A percentile compares a stretch with the other conserved stretches of the same genome.
These are phyloP conservation scores for Linderina pennispora DNA, from an alignment of 192 early-diverging fungal genomes.

Conservation along the genomic window DNA sequence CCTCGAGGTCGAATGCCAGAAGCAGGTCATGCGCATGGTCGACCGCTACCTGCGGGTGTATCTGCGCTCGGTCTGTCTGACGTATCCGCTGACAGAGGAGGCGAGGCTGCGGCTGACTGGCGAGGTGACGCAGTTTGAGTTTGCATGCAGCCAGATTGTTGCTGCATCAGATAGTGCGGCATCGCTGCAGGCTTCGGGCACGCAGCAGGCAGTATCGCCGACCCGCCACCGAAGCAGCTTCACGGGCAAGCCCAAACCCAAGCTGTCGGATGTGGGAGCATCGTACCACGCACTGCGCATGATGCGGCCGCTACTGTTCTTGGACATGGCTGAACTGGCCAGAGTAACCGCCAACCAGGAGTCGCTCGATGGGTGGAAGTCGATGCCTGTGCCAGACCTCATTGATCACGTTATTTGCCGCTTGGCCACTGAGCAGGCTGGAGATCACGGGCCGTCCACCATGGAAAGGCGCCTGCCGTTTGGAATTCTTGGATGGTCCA, in stretches of 20 bases:
- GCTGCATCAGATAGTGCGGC: not conserved
- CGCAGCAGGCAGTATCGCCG: too few relatives aligned
- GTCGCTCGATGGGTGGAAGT: not conserved
- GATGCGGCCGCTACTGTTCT: slow-evolving; percentile 32
- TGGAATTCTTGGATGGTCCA: slow-evolving; percentile 5
- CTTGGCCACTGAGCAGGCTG: slow-evolving; percentile 11
- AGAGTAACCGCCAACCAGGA: not conserved
- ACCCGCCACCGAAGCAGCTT: too few relatives aligned
- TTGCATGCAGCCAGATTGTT: slow-evolving; percentile 27
- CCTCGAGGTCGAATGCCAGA: slow-evolving; percentile 1
- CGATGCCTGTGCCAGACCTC: slow-evolving; percentile 5
- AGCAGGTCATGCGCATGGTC: slow-evolving; percentile 4
- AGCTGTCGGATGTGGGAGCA: slow-evolving; percentile 5
- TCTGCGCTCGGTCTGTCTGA: slow-evolving; percentile 3
- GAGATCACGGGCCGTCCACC: not conserved
- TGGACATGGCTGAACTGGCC: slow-evolving; percentile 5
- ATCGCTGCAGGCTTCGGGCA: not conserved
- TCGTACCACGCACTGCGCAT: slow-evolving; percentile 12
- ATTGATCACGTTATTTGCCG: slow-evolving; percentile 15
- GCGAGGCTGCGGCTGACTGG: slow-evolving; percentile 18
- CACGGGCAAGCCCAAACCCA: too few relatives aligned
- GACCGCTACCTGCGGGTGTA: slow-evolving; percentile 8
- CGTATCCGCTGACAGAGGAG: slow-evolving; percentile 22
- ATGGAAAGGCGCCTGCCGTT: slow-evolving; percentile 5
- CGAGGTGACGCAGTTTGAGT: slow-evolving; percentile 29